Percentiles rank a stretch among this genome's conserved stretches.
Conservation (phyloP, 2,329 filamentous ascomycete species). For the Paecilomyces fulvus region DNA sequence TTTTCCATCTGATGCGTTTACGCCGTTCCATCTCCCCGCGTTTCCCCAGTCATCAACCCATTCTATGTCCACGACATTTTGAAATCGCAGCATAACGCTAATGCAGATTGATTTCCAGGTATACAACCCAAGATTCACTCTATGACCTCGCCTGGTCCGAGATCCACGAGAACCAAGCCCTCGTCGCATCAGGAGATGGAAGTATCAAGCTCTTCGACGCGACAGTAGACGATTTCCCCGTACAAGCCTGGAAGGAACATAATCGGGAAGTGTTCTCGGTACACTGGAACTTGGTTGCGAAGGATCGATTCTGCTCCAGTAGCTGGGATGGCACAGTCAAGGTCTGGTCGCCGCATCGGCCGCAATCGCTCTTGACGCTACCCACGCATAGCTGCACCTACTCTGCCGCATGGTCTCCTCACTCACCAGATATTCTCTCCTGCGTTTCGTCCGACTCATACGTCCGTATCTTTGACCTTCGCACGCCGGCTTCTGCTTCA, state of each 20-base stretch:
- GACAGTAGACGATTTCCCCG: constrained; percentile 69
- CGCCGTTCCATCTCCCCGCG: not conserved
- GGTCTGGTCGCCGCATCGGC: constrained; percentile 79
- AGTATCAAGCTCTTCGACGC: constrained; percentile 92
- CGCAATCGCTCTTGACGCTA: constrained; percentile 69
- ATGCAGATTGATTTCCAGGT: constrained; percentile 44
- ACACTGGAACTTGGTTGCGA: constrained; percentile 83
- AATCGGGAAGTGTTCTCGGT: constrained; percentile 88
- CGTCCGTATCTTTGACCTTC: constrained; percentile 82
- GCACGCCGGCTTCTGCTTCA: constrained; percentile 73
- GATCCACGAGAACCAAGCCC: constrained; percentile 87
- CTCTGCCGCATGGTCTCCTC: constrained; percentile 81
- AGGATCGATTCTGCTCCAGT: constrained; percentile 81
- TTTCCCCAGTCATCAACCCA: not conserved
- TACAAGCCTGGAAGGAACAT: constrained; percentile 90
- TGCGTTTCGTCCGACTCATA: constrained; percentile 84
- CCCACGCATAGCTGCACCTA: constrained; percentile 93
- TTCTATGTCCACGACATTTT: not conserved
- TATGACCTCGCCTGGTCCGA: constrained; percentile 96
- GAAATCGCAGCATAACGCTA: not conserved
- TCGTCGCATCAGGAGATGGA: constrained; percentile 84
- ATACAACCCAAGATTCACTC: constrained; percentile 93
- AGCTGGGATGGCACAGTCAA: constrained; percentile 97
- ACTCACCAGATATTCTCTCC: constrained; percentile 75
- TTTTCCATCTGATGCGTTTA: not conserved